These are phyloP conservation scores for Lipomyces oligophaga DNA, from an alignment of 805 yeast species.

Conservation along the genomic window DNA sequence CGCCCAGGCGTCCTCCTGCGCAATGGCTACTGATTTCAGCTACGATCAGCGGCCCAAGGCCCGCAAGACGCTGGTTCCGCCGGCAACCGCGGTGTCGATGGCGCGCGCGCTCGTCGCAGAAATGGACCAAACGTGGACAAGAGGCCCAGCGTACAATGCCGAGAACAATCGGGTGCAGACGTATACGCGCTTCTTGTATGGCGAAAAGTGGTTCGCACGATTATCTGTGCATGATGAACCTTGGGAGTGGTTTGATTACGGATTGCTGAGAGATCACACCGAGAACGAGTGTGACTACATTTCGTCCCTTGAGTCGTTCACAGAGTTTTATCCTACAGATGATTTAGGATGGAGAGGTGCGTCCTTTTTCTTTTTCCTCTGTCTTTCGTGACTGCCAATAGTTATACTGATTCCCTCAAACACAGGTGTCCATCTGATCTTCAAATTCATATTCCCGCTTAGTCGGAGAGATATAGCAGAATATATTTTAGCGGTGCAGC, in stretches of 20 bases:
- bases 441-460: not conserved
- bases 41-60: conserved; percentile 16
- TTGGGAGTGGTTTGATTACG: conserved; percentile 33
- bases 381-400: not conserved
- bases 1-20: no score
- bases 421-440: not conserved
- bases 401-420: not conserved
- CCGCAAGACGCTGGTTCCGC: conserved; percentile 7
- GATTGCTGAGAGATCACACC: conserved; percentile 39
- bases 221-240: conserved; percentile 36
- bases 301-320: conserved; percentile 33
- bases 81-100: conserved; percentile 16
- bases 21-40: conserved; percentile 15
- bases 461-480: conserved; percentile 6
- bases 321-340: conserved; percentile 28
- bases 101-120: conserved; percentile 23
- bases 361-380: not conserved
- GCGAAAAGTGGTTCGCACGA: conserved; percentile 41
- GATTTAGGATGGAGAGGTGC: conserved; percentile 25
- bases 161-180: conserved; percentile 10
- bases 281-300: conserved; percentile 41
- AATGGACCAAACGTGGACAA: conserved; percentile 12
- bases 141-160: not conserved
- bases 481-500: conserved; percentile 27
- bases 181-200: conserved; percentile 14